Conservation (phyloP, 1,139 yeast species). For the Candida sojae region DNA sequence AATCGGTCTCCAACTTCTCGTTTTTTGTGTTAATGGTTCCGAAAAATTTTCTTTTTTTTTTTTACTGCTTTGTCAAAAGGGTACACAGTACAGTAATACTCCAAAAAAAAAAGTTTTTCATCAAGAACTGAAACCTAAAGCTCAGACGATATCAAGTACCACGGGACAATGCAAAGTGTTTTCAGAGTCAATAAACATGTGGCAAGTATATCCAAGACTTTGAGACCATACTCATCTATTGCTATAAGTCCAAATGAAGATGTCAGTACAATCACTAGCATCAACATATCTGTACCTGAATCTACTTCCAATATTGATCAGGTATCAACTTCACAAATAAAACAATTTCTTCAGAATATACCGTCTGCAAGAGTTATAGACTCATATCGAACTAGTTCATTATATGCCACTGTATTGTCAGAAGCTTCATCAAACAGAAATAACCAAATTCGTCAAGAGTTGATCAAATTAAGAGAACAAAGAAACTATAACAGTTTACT, state of each 20-base stretch:
- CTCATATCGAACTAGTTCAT: slow-evolving; percentile 9
- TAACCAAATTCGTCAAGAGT: slow-evolving; percentile 9
- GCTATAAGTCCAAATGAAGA: slow-evolving; percentile 8
- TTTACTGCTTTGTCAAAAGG: background rate
- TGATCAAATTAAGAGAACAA: slow-evolving; percentile 10
- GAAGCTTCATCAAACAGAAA: slow-evolving; percentile 1
- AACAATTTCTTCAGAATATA: slow-evolving; percentile 4
- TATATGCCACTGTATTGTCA: background rate
- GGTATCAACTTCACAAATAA: slow-evolving; percentile 1
- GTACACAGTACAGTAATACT: too few relatives aligned
- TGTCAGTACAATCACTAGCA: background rate
- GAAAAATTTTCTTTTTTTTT: background rate
- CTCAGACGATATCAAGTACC: background rate
- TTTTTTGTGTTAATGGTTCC: background rate
- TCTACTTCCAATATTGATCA: background rate
- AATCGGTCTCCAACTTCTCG: too few relatives aligned
- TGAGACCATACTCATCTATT: slow-evolving; percentile 6
- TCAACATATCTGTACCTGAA: too few relatives aligned
- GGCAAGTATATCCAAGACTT: background rate
- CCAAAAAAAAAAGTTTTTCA: too few relatives aligned
- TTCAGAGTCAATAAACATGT: slow-evolving; percentile 5
- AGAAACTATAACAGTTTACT: slow-evolving; percentile 9
- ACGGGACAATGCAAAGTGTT: slow-evolving; percentile 1
- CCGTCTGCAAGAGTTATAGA: slow-evolving; percentile 12
- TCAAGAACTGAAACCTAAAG: background rate